phyloP scores from a whole-genome alignment of 768 basidiomycete genomes.

The Lentinus tigrinus region DNA sequence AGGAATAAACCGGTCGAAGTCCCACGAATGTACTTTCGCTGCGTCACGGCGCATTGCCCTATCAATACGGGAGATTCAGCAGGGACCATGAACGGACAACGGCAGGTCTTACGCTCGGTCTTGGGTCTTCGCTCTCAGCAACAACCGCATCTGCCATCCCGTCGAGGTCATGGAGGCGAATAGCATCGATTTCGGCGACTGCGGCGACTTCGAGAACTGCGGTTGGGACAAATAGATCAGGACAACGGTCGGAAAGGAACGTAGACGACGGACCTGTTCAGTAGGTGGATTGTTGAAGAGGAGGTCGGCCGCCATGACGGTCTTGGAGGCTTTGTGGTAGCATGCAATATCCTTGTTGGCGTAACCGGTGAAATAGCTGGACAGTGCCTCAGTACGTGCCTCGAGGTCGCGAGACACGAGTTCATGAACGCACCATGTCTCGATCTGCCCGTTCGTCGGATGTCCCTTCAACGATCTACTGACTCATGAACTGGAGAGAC shows the following conservation, averaged over 20 bases:
- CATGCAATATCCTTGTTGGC: conserved; percentile 76
- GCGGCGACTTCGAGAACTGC: conserved; percentile 10
- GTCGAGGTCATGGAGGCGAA: conserved; percentile 1
- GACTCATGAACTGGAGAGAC: too few species aligned
- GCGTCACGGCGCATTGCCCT: conserved; percentile 56
- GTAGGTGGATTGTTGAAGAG: conserved; percentile 74
- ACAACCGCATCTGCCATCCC: conserved; percentile 7
- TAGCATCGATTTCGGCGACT: conserved; percentile 4
- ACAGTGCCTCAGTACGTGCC: neutral
- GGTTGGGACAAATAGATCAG: neutral
- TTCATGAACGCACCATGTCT: conserved; percentile 1
- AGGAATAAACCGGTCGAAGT: conserved; percentile 65
- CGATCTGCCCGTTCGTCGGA: too few species aligned
- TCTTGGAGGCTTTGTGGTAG: conserved; percentile 63
- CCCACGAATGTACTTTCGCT: conserved; percentile 62
- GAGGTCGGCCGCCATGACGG: conserved; percentile 73
- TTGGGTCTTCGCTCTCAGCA: conserved; percentile 18
- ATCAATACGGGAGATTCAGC: neutral
- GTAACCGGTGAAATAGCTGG: conserved; percentile 61
- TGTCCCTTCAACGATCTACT: too few species aligned
- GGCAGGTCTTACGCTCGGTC: conserved; percentile 7
- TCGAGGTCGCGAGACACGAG: neutral
- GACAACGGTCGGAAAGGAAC: neutral
- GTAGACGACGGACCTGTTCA: conserved; percentile 51
- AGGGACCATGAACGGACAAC: too few species aligned